phyloP scores from a whole-genome alignment of 768 basidiomycete species.

The Sarcomyxa edulis region DNA sequence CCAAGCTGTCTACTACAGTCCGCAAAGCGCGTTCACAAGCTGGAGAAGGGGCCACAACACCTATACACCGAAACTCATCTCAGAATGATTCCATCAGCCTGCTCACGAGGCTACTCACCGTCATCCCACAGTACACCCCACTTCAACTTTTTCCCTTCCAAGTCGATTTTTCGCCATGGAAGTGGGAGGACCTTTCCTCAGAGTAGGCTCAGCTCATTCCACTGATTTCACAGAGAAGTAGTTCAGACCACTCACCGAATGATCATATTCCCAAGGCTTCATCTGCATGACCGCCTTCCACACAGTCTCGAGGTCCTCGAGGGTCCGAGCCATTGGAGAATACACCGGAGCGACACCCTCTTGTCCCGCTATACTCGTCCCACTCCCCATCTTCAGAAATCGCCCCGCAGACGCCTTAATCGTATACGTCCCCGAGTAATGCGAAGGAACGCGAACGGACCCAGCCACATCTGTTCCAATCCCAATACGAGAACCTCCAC shows the following conservation, averaged over 20 bases:
- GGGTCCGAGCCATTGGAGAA: conserved; percentile 56
- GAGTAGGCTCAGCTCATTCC: conserved; percentile 18
- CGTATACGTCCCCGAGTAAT: conserved; percentile 59
- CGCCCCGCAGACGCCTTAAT: conserved; percentile 48
- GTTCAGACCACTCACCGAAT: conserved; percentile 36
- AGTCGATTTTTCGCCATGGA: conserved; percentile 31
- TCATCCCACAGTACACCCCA: conserved; percentile 64
- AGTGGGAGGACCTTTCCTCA: conserved; percentile 31
- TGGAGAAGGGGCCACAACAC: conserved; percentile 53
- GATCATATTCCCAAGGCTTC: conserved; percentile 64
- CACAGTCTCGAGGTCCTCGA: conserved; percentile 58
- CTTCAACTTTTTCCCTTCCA: conserved; percentile 28
- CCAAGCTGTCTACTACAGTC: conserved; percentile 36
- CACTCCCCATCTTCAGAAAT: conserved; percentile 40
- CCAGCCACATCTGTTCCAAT: conserved; percentile 71
- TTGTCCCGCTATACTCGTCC: conserved; percentile 46
- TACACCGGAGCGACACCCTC: conserved; percentile 51
- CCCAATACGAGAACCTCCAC: conserved; percentile 55
- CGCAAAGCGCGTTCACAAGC: conserved; percentile 52
- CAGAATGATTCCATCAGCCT: conserved; percentile 1
- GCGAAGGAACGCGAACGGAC: conserved; percentile 59
- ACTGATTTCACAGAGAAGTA: conserved; percentile 2
- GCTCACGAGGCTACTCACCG: conserved; percentile 28
- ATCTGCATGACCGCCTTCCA: conserved; percentile 57
- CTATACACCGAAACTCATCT: conserved; percentile 20